phyloP scores from a whole-genome alignment of 2,329 filamentous ascomycete genomes.

The Gaeumannomyces sp. region DNA sequence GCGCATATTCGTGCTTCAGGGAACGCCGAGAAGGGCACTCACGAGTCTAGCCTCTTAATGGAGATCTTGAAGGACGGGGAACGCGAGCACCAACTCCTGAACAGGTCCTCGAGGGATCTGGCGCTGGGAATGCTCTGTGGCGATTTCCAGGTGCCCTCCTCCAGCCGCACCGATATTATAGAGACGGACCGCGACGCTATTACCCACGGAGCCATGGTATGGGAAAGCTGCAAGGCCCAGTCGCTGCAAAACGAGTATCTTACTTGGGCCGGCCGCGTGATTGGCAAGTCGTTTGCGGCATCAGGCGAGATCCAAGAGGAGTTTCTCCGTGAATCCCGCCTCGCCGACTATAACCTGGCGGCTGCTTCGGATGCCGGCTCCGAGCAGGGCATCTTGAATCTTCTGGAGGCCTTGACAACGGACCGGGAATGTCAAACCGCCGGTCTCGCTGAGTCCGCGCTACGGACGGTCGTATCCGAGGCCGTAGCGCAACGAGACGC shows the following conservation, averaged over 20 bases:
- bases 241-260: slow-evolving; percentile 63
- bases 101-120: slow-evolving; percentile 60
- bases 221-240: slow-evolving; percentile 66
- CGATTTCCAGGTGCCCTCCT: slow-evolving; percentile 60
- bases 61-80: slow-evolving; percentile 71
- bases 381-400: slow-evolving; percentile 54
- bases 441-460: slow-evolving; percentile 54
- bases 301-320: slow-evolving; percentile 61
- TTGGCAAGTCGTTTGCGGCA: slow-evolving; percentile 77
- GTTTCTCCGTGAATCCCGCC: slow-evolving; percentile 53
- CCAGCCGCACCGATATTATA: slow-evolving; percentile 59
- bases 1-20: slow-evolving; percentile 60
- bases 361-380: slow-evolving; percentile 43
- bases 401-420: slow-evolving; percentile 57
- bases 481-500: slow-evolving; percentile 41
- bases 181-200: slow-evolving; percentile 59
- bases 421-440: slow-evolving; percentile 49
- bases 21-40: slow-evolving; percentile 60
- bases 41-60: slow-evolving; percentile 76
- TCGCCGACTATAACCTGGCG: slow-evolving; percentile 40
- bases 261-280: slow-evolving; percentile 76
- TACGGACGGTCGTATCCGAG: slow-evolving; percentile 51
- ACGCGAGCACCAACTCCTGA: slow-evolving; percentile 57
- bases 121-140: slow-evolving; percentile 69
- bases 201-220: slow-evolving; percentile 59